Percentiles rank a stretch among this genome's conserved stretches.
Conservation (phyloP, 1,284 basidiomycete genomes). For the Mycena sp. region DNA sequence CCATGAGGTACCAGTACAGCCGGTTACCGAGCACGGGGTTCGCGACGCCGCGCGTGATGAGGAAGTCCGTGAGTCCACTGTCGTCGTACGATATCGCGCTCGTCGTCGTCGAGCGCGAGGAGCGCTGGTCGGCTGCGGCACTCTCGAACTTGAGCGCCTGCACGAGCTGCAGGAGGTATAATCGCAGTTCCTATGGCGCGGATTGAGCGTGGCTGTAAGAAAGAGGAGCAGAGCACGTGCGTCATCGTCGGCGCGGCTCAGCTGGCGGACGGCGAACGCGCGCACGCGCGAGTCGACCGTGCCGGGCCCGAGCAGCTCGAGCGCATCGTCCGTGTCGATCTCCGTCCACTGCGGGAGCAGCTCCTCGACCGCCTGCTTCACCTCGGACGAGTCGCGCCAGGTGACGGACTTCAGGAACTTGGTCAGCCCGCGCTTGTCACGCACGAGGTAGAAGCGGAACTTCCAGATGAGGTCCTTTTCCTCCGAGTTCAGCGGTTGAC, state of each 20-base stretch:
- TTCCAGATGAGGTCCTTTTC: constrained; percentile 99
- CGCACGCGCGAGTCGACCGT: constrained; percentile 93
- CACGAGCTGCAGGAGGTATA: constrained; percentile 96
- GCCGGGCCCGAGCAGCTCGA: constrained; percentile 92
- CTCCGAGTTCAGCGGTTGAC: constrained; percentile 85
- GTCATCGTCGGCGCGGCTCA: constrained; percentile 94
- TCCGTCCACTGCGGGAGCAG: constrained; percentile 97
- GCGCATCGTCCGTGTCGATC: constrained; percentile 95
- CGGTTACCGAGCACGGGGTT: constrained; percentile 91
- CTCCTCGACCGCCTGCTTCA: constrained; percentile 97
- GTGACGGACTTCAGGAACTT: constrained; percentile 99
- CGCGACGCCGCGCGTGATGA: constrained; percentile 86
- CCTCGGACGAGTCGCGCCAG: constrained; percentile 96
- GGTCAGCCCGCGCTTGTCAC: constrained; percentile 91
- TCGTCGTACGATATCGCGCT: constrained; percentile 84
- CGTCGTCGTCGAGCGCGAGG: constrained; percentile 65
- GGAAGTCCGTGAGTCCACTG: constrained; percentile 89
- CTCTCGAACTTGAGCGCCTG: constrained; percentile 97
- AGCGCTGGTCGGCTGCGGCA: constrained; percentile 74
- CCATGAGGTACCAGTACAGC: constrained; percentile 98
- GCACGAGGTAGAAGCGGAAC: constrained; percentile 95
- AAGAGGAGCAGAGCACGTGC: constrained; percentile 53
- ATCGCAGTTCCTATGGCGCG: constrained; percentile 78
- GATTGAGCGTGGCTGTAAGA: background rate
- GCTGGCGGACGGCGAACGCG: constrained; percentile 92